Conservation (phyloP, 306 rosid species). For the Adenanthera pavonina region DNA sequence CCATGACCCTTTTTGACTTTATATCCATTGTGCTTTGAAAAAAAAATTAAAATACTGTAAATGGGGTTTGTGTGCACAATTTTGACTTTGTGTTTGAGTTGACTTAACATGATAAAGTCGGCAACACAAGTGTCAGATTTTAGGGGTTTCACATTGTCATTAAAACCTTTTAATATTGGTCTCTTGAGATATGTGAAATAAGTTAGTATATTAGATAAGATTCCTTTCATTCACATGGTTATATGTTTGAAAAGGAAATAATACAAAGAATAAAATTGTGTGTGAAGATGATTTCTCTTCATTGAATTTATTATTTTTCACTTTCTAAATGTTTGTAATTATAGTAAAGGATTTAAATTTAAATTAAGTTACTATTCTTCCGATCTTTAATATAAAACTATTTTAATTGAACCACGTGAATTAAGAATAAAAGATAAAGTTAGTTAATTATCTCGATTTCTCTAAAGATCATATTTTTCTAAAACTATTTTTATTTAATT, state of each 20-base stretch:
- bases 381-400: too few species aligned
- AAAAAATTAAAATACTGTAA: not conserved
- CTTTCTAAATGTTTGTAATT: too few species aligned
- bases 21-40: conserved; percentile 25
- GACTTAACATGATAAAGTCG: conserved; percentile 34
- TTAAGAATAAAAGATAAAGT: too few species aligned
- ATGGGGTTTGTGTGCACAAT: not conserved
- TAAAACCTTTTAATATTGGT: not conserved
- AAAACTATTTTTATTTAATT: too few species aligned
- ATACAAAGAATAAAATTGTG: not conserved
- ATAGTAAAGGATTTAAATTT: too few species aligned
- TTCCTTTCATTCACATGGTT: not conserved
- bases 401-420: too few species aligned
- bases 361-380: too few species aligned
- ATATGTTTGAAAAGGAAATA: not conserved
- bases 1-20: conserved; percentile 42
- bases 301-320: too few species aligned
- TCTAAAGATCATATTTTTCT: too few species aligned
- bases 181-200: not conserved
- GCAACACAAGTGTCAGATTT: conserved; percentile 11
- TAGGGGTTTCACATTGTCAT: not conserved
- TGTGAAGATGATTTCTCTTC: not conserved
- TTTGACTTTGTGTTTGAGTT: conserved; percentile 27
- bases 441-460: too few species aligned
- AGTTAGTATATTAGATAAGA: not conserved